Base-by-base conservation (phyloP, 2,329 filamentous ascomycete genomes). In the Colletotrichum echinochloae region DNA sequence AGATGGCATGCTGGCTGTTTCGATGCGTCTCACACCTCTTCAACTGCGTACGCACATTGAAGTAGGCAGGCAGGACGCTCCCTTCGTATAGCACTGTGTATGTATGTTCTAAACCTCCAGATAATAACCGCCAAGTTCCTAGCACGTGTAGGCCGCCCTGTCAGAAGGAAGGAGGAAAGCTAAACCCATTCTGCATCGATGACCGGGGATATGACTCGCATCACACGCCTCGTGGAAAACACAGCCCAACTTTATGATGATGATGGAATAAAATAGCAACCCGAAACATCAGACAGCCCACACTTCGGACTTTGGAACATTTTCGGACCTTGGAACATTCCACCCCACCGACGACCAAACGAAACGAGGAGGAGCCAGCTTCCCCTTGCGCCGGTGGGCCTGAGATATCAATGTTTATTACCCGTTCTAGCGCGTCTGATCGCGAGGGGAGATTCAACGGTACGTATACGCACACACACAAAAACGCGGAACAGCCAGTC, bases 131-230 rank as follows among this genome's bases (percentile, higher is more conserved):
- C 44, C 54, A 59, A 44, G 61, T 39, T 62, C 39, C 55, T 60
- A 65, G 65, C 48, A 39, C 39, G 37, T 55, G 14, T 30, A 30
- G 33, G 23, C 18, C 23, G 30, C 30, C 63, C 28, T 56, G n/a
- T 54, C 55, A 23, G 16, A 49, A 20, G 39, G 39, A 44, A 44
- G 18, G 39, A 20, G 12, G 14, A 66, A 66, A 70, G 67, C 66
- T 57, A 56, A 70, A 70, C 37, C 26, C 41, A 57, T 23, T 66
- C 67, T n/a, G n/a, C 67, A 66, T 66, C 18, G 20, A 41, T 44
- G 39, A 33, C 67, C 44, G n/a, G 67, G 67, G 57, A 61, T 57
- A 33, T 70, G 63, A 66, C 67, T 70, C 67, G 66, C 56, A 60
- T 39, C 28, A 52, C 20, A 33, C 18, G 39, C 41, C 62, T 49